These are phyloP conservation scores for Aspergillus ruber DNA, from an alignment of 2,329 filamentous ascomycete species.

Conservation along the genomic window DNA sequence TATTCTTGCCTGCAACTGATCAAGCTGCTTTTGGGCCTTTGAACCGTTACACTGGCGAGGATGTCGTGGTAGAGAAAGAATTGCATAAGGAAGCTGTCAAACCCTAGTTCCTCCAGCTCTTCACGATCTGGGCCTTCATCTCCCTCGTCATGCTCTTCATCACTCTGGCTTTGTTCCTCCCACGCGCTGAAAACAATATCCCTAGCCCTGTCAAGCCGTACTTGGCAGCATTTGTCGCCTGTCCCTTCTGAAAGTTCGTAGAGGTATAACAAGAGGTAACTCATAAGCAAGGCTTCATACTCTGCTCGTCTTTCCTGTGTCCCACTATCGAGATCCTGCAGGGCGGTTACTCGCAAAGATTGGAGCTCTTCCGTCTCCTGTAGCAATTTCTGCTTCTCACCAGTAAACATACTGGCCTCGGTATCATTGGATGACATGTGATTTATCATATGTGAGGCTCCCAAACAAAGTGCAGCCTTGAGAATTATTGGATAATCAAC, in stretches of 20 bases:
- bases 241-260: neutral
- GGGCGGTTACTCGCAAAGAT: neutral
- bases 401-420: too few species aligned
- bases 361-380: neutral
- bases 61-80: neutral
- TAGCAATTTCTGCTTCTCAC: neutral
- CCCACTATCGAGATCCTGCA: neutral
- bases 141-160: neutral
- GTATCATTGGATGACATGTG: too few species aligned
- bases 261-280: neutral
- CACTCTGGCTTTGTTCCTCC: neutral
- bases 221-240: neutral
- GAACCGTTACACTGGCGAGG: neutral
- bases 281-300: neutral
- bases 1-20: neutral
- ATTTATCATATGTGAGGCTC: too few species aligned
- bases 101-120: neutral
- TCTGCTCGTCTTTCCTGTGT: neutral
- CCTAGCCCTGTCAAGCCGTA: neutral
- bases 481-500: too few species aligned
- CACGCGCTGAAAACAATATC: neutral
- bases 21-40: neutral
- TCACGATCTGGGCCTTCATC: neutral
- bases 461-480: too few species aligned
- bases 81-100: neutral